Evolutionary conservation across 140 eudicot species (phyloP), one percentile per base, ranked within the genome.

Genomic region (Anethum foeniculum): DNA sequence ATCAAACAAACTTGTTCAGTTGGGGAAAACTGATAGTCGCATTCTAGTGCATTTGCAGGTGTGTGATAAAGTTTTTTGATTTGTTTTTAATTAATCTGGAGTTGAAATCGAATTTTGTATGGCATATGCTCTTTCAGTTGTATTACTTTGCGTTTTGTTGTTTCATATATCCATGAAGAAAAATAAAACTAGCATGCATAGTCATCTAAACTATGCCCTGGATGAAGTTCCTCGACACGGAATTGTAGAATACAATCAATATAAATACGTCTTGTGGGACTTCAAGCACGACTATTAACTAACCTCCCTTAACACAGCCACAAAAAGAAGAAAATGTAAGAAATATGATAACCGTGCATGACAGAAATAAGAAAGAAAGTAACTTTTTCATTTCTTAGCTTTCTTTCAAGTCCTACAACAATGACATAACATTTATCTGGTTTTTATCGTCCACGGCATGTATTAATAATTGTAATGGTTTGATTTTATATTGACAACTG

Each of bases 1-100:
- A 75, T 83, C 97, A 21, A 93, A 93, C 85, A 93, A 88, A 82
- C 92, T 93, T 78, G 51, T 87, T 79, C 91, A 89, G 81, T 75
- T 87, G 87, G 90, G 81, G 79, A 87, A 85, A 82, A 72, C 56
- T 71, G 87, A 87, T 79, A 78, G 30, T 65, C 83, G 54, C 71
- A 84, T 90, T 79, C 88, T 87, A 79, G 75, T 87, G 73, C 81
- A 84, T 80, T 84, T 93, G 82, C 87, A 90, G 98, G 97, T 90
- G 64, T 51, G 39, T 18, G 3, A 54, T 56, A 34, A 23, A 12
- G 38, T 68, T 12, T 7, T 68, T 30, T 68, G 2, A 13, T 68
- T 12, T 3, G 11, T 27, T 68, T 64, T 25, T 6, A 14, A 4
- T 27, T 15, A 30, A 30, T 30, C 73, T 4, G 36, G 39, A 78